Evolutionary conservation across 495 filamentous ascomycete species (phyloP).

Genomic region (Hypoxylon fragiforme): DNA sequence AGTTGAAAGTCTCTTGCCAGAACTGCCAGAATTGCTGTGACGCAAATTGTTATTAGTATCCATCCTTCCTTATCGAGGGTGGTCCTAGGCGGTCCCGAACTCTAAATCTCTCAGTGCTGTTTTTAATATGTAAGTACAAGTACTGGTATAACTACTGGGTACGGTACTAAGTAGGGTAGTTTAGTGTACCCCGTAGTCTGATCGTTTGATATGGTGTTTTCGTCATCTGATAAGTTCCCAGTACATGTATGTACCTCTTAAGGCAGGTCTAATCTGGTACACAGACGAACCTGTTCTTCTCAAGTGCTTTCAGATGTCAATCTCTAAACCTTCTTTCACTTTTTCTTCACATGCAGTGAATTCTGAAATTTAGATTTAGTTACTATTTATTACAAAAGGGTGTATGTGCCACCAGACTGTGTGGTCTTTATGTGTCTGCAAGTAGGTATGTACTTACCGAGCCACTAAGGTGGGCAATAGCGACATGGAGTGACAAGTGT

Average conservation of each 20-base stretch:
- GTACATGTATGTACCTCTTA: conserved; percentile 7
- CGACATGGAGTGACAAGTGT: background rate
- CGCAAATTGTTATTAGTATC: conserved; percentile 15
- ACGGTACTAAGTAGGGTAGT: too few species aligned
- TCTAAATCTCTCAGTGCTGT: too few species aligned
- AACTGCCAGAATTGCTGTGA: conserved; percentile 21
- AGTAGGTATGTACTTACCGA: too few species aligned
- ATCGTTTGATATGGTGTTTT: conserved; percentile 8
- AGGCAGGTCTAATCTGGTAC: too few species aligned
- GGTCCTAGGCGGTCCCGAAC: background rate
- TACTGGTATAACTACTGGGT: too few species aligned
- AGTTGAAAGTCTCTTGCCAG: conserved; percentile 32
- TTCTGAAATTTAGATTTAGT: background rate
- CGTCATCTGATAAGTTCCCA: conserved; percentile 20
- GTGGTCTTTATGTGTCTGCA: too few species aligned
- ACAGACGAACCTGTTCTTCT: background rate
- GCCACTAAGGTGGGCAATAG: too few species aligned
- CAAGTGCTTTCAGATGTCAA: too few species aligned
- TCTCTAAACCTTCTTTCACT: background rate
- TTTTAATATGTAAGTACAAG: too few species aligned
- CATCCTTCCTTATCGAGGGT: background rate
- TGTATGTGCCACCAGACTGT: too few species aligned
- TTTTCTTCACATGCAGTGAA: background rate
- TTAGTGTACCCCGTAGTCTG: conserved; percentile 10
- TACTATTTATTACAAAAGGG: too few species aligned